Percentiles rank a stretch among this genome's conserved stretches.
phyloP scores from a whole-genome alignment of 2,329 filamentous ascomycete species.

The Juglanconis juglandina region DNA sequence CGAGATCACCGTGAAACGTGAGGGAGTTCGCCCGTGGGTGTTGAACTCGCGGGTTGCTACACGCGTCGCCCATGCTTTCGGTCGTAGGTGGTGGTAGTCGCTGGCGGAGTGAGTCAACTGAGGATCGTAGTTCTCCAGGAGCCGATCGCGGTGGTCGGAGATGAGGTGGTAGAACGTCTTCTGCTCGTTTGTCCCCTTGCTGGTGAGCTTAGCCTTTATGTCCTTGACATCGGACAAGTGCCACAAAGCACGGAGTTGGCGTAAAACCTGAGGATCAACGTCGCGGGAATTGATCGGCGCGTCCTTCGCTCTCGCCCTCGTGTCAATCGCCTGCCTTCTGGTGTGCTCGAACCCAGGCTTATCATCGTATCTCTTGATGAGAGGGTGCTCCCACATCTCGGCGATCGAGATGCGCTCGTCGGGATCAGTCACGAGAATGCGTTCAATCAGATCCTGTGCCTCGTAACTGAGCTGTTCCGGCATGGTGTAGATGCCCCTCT shows the following conservation, averaged over 20 bases:
- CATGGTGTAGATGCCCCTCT: conserved; percentile 59
- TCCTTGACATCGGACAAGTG: conserved; percentile 75
- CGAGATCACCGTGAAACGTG: conserved; percentile 64
- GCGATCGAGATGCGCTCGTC: conserved; percentile 73
- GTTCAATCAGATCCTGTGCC: conserved; percentile 71
- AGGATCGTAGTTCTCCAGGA: conserved; percentile 82
- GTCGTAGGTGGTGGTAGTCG: conserved; percentile 75
- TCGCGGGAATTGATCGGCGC: conserved; percentile 59
- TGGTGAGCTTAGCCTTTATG: conserved; percentile 65
- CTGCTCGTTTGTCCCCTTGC: conserved; percentile 74
- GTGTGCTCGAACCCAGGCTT: conserved; percentile 63
- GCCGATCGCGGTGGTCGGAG: conserved; percentile 74
- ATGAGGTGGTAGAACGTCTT: conserved; percentile 90
- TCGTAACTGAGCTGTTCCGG: conserved; percentile 62
- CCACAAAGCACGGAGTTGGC: conserved; percentile 87
- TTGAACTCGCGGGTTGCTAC: conserved; percentile 61
- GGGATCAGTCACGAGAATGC: conserved; percentile 77
- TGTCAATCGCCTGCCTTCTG: conserved; percentile 50
- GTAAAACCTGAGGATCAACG: conserved; percentile 76
- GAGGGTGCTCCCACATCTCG: conserved; percentile 80
- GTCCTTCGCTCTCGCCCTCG: conserved; percentile 60
- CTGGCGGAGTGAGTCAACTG: conserved; percentile 80
- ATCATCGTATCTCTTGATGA: conserved; percentile 80
- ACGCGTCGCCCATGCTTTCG: conserved; percentile 55
- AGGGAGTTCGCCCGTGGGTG: conserved; percentile 52